Evolutionary conservation across 2,329 filamentous ascomycete species (phyloP).

Genomic region (Paecilomyces sp.): DNA sequence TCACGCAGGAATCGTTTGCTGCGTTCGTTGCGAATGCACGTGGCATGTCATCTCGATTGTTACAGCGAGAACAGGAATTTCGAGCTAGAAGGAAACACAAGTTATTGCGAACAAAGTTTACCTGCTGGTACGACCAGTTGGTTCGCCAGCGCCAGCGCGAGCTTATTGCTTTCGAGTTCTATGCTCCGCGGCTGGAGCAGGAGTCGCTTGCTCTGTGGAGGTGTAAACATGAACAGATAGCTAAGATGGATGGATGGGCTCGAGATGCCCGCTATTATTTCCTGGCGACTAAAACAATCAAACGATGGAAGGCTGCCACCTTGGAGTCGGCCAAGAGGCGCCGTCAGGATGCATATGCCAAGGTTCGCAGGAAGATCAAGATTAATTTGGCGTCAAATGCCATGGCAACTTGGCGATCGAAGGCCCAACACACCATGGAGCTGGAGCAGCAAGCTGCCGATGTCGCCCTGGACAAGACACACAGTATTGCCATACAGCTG

Average conservation of each 20-base stretch:
- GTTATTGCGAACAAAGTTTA: conserved; percentile 26
- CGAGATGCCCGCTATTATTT: conserved; percentile 52
- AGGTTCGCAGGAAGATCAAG: conserved; percentile 47
- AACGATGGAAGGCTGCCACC: conserved; percentile 45
- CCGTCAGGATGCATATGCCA: conserved; percentile 49
- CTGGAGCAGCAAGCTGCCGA: conserved; percentile 34
- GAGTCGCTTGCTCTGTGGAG: conserved; percentile 35
- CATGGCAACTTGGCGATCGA: conserved; percentile 32
- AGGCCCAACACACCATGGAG: conserved; percentile 21
- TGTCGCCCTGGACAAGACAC: conserved; percentile 25
- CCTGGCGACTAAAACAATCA: conserved; percentile 42
- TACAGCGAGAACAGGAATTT: conserved; percentile 29
- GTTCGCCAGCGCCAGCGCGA: conserved; percentile 33
- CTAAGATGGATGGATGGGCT: conserved; percentile 46
- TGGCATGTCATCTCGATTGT: conserved; percentile 27
- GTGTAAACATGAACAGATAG: conserved; percentile 32
- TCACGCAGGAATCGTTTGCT: conserved; percentile 31
- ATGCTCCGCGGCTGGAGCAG: conserved; percentile 32
- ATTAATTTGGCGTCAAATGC: conserved; percentile 43
- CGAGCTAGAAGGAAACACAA: conserved; percentile 25
- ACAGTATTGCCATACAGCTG: conserved; percentile 25
- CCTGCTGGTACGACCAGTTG: conserved; percentile 31
- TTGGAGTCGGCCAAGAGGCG: conserved; percentile 45
- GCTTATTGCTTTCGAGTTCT: conserved; percentile 35
- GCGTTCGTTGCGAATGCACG: conserved; percentile 33